Evolutionary conservation across 352 stramenopile species (phyloP), one percentile per base, ranked within the genome.

Genomic region (Globisporangium camurandrum): DNA sequence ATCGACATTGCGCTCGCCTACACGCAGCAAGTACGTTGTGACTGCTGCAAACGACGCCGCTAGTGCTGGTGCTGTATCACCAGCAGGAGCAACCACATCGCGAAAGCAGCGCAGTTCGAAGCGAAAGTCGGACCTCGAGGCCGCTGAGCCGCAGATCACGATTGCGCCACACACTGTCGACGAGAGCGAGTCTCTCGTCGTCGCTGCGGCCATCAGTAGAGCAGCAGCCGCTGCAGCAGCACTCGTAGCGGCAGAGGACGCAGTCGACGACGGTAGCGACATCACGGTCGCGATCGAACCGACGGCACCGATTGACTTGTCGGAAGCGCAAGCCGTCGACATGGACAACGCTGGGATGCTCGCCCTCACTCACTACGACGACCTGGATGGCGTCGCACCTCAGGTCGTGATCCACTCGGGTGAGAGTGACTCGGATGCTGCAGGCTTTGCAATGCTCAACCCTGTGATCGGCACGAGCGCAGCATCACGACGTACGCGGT

Each of bases 401-500:
- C 70, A 87, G 54, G 72, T 89, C 3, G 66, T 89, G 31, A 89
- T 89, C 42, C 77, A 89, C 48, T 86, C 77, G 20, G 69, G 70
- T 16, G 77, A 88, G 36, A 83, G 66, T 20, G 75, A 88, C 34
- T 69, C 71, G 27, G 67, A 82, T 31, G 72, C 63, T 27, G 57
- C 62, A 16, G 67, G 71, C 16, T 89, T 84, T 37, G 75, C 69
- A 36, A 87, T 67, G 17, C 61, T 87, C 3, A 89, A 89, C 27
- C 77, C 77, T 1, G 61, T 89, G 7, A 75, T 89, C 49, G 64
- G 54, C 39, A 20, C 11, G 28, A 57, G 26, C 19, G 20, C 26
- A 27, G 31, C 28, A 37, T n/a, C n/a, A n/a, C 22, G 16, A 11
- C 24, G 37, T 16, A 54, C 50, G 19, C 53, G 39, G 12, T 39